These are phyloP conservation scores for Epichloe brachyelytri DNA, from an alignment of 2,329 filamentous ascomycete species.

Conservation along the genomic window DNA sequence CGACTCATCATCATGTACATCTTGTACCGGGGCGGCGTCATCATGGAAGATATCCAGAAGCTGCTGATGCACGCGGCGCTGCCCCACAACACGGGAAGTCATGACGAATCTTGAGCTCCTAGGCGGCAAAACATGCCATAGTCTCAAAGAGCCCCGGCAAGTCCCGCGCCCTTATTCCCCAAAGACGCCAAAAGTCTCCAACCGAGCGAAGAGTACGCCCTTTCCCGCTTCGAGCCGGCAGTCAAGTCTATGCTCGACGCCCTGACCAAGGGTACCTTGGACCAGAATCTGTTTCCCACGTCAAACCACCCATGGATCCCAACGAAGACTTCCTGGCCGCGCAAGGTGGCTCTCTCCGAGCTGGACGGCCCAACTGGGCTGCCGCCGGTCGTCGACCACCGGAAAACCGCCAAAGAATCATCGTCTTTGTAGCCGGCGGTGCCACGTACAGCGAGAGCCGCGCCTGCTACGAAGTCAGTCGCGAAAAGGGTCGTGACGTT, in stretches of 20 bases:
- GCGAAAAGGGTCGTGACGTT: slow-evolving; percentile 63
- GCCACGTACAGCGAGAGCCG: slow-evolving; percentile 87
- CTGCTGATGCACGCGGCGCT: slow-evolving; percentile 74
- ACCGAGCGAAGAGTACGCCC: slow-evolving; percentile 60
- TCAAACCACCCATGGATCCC: slow-evolving; percentile 54
- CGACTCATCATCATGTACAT: slow-evolving; percentile 78
- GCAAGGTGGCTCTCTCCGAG: slow-evolving; percentile 65
- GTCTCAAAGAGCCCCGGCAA: slow-evolving; percentile 64
- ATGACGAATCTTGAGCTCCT: slow-evolving; percentile 71
- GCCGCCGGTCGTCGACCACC: slow-evolving; percentile 57
- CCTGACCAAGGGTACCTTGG: slow-evolving; percentile 52
- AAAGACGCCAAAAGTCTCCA: slow-evolving; percentile 44
- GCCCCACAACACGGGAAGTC: slow-evolving; percentile 60
- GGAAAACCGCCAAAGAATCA: slow-evolving; percentile 79
- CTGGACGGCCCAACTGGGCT: slow-evolving; percentile 92
- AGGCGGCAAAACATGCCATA: slow-evolving; percentile 56
- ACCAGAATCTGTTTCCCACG: slow-evolving; percentile 55
- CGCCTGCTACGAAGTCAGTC: slow-evolving; percentile 75
- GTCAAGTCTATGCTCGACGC: slow-evolving; percentile 76
- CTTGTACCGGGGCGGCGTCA: slow-evolving; percentile 73
- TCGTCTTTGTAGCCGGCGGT: slow-evolving; percentile 90
- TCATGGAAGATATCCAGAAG: slow-evolving; percentile 72
- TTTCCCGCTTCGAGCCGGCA: slow-evolving; percentile 77
- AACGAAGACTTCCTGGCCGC: slow-evolving; percentile 44
- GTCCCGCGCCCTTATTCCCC: slow-evolving; percentile 56